phyloP scores from a whole-genome alignment of 208 protist species.

The Acanthamoeba castellanii region DNA sequence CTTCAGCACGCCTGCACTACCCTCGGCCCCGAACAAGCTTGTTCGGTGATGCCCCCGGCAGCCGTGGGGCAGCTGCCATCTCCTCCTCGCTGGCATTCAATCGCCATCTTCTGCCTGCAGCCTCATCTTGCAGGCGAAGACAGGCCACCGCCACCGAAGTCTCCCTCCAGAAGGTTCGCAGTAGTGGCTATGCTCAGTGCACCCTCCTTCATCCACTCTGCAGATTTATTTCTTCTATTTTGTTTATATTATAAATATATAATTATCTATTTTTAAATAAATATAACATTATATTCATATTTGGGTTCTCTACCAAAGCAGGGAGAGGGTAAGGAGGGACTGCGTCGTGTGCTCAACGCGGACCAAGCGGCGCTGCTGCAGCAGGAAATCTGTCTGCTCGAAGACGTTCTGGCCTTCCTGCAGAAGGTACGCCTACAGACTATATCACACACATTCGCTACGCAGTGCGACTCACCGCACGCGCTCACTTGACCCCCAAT shows the following conservation, averaged over 20 bases:
- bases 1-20: too few species aligned
- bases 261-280: not conserved
- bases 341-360: conserved; percentile 3
- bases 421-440: not conserved
- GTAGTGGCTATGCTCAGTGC: not conserved
- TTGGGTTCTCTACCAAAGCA: not conserved
- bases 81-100: not conserved
- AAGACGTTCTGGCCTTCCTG: not conserved
- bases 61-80: too few species aligned
- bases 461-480: not conserved
- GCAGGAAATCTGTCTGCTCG: conserved; percentile 23
- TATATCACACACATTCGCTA: too few species aligned
- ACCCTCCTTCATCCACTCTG: not conserved
- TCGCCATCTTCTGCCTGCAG: not conserved
- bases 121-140: not conserved
- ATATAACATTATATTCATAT: not conserved
- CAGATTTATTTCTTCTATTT: not conserved
- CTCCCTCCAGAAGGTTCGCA: not conserved
- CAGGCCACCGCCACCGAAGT: not conserved
- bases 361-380: conserved; percentile 12
- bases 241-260: not conserved
- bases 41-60: too few species aligned
- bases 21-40: too few species aligned
- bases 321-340: not conserved
- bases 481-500: not conserved